A percentile compares a stretch with the other conserved stretches of the same genome.
phyloP scores from a whole-genome alignment of 2,329 filamentous ascomycete genomes.

The Neofusicoccum parvum region DNA sequence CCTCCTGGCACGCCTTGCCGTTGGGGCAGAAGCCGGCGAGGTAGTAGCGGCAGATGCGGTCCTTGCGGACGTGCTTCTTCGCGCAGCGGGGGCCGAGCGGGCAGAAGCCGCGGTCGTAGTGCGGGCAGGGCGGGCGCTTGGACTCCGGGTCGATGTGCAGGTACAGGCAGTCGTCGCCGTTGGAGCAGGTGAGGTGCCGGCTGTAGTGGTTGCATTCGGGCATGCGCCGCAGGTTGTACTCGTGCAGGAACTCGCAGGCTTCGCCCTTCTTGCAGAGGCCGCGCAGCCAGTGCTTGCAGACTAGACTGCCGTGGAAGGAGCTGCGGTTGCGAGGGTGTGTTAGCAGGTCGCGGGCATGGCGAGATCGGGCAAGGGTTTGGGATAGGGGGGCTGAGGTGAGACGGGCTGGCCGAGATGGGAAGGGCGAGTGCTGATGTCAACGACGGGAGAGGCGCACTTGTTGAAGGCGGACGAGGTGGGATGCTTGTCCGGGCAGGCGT shows the following conservation, averaged over 20 bases:
- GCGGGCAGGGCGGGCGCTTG: conserved; percentile 63
- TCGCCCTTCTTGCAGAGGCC: conserved; percentile 98
- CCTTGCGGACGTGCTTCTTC: conserved; percentile 82
- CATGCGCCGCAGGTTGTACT: conserved; percentile 98
- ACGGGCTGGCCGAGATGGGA: not conserved
- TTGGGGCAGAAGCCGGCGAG: conserved; percentile 94
- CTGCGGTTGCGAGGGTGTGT: conserved; percentile 24
- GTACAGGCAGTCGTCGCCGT: conserved; percentile 95
- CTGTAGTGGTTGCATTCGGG: conserved; percentile 95
- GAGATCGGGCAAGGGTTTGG: conserved; percentile 5
- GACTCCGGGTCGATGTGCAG: conserved; percentile 84
- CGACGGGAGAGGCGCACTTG: conserved; percentile 50
- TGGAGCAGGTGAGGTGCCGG: conserved; percentile 90
- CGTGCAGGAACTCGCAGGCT: conserved; percentile 95
- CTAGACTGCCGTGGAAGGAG: conserved; percentile 56
- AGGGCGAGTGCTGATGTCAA: not conserved
- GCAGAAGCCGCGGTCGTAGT: conserved; percentile 95
- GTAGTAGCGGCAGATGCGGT: conserved; percentile 78
- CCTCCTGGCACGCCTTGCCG: conserved; percentile 72
- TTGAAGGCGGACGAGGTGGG: conserved; percentile 64
- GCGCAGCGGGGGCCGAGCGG: conserved; percentile 83
- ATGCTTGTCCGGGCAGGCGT: conserved; percentile 84
- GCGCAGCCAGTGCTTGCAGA: conserved; percentile 98
- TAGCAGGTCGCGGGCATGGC: conserved; percentile 27
- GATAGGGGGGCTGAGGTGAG: conserved; percentile 29